Evolutionary conservation across 208 protist species (phyloP).

Genomic region (Trypanosoma vivax): DNA sequence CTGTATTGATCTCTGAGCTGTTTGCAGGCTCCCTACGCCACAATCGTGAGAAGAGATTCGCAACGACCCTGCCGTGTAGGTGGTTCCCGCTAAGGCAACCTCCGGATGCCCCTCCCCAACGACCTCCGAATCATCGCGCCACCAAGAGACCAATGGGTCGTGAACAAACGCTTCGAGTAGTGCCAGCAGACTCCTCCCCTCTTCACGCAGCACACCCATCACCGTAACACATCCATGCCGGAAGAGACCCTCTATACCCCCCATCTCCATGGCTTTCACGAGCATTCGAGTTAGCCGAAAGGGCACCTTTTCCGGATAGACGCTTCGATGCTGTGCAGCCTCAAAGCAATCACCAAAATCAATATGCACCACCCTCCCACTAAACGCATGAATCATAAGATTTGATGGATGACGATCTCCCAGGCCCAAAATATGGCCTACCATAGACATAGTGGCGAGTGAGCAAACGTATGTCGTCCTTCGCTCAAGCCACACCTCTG

Average conservation of each 20-base stretch:
- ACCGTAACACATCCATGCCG: constrained; percentile 96
- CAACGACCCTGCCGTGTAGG: constrained; percentile 8
- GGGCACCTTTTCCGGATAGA: constrained; percentile 98
- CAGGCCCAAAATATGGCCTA: constrained; percentile 97
- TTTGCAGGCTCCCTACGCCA: constrained; percentile 18
- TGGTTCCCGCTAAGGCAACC: not conserved
- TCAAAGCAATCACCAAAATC: constrained; percentile 99
- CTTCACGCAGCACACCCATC: constrained; percentile 96
- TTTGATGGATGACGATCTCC: constrained; percentile 99
- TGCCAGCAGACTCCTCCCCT: constrained; percentile 98
- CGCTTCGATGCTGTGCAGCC: constrained; percentile 95
- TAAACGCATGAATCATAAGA: constrained; percentile 98
- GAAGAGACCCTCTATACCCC: constrained; percentile 99
- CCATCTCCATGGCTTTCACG: constrained; percentile 99
- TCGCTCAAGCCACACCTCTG: constrained; percentile 97
- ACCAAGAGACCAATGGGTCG: constrained; percentile 99
- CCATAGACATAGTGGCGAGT: constrained; percentile 99
- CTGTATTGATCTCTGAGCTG: constrained; percentile 10
- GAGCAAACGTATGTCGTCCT: constrained; percentile 99
- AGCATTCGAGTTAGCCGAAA: constrained; percentile 99
- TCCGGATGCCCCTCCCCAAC: constrained; percentile 15
- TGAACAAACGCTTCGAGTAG: constrained; percentile 99
- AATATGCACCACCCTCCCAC: constrained; percentile 99
- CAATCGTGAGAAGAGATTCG: not conserved
- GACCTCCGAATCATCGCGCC: constrained; percentile 66